Conservation (phyloP, 2,329 filamentous ascomycete species). For the Tothia fuscella region DNA sequence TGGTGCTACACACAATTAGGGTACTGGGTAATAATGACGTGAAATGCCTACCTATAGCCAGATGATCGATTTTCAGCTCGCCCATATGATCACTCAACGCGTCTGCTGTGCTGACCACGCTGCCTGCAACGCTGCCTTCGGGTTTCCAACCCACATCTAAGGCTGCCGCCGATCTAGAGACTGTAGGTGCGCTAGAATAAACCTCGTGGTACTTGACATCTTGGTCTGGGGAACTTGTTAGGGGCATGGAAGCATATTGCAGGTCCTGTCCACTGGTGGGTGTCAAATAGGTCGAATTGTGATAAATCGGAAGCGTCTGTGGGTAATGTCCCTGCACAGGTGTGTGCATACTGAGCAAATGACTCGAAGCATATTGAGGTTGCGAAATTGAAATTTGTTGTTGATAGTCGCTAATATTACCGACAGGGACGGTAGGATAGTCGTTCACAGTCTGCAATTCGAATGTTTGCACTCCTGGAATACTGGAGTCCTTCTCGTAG, state of each 20-base stretch:
- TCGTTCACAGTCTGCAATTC: slow-evolving; percentile 28
- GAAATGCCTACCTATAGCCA: slow-evolving; percentile 59
- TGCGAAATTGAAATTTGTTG: not conserved
- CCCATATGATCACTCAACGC: slow-evolving; percentile 73
- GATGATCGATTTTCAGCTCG: slow-evolving; percentile 75
- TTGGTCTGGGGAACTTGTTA: not conserved
- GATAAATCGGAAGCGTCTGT: slow-evolving; percentile 3
- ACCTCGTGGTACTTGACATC: slow-evolving; percentile 1
- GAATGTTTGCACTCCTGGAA: slow-evolving; percentile 27
- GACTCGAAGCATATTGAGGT: not conserved
- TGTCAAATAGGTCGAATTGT: slow-evolving; percentile 1
- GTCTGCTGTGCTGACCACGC: slow-evolving; percentile 29
- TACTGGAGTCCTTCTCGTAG: slow-evolving; percentile 48
- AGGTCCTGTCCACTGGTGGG: not conserved
- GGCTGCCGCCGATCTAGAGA: not conserved
- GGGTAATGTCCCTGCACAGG: slow-evolving; percentile 1
- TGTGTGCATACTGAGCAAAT: slow-evolving; percentile 4
- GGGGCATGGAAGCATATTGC: not conserved
- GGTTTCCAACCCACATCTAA: slow-evolving; percentile 20
- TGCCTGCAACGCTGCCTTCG: slow-evolving; percentile 31
- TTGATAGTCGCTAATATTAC: slow-evolving; percentile 9
- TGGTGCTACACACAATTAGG: slow-evolving; percentile 46
- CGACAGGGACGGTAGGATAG: slow-evolving; percentile 16
- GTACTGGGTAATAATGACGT: slow-evolving; percentile 8
- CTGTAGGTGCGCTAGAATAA: slow-evolving; percentile 2